phyloP scores from a whole-genome alignment of 768 basidiomycete species.

The Lactarius hengduanensis region DNA sequence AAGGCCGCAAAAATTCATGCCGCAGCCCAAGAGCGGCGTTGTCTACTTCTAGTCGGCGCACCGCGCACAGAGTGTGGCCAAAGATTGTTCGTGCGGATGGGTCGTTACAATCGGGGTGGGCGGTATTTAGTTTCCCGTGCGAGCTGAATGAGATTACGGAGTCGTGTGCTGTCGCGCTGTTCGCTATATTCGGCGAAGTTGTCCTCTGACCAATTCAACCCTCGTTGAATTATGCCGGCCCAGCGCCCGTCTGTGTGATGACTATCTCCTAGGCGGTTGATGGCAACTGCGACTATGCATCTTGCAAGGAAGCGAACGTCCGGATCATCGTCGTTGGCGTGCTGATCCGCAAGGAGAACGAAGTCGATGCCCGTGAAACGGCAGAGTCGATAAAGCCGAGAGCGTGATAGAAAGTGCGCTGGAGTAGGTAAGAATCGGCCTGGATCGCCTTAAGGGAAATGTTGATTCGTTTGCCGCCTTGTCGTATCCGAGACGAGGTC shows the following conservation, averaged over 20 bases:
- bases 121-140: neutral
- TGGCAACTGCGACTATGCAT: constrained; percentile 9
- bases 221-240: neutral
- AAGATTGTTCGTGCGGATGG: neutral
- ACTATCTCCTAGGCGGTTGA: neutral
- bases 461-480: neutral
- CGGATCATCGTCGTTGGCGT: neutral
- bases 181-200: neutral
- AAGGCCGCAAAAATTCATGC: constrained; percentile 3
- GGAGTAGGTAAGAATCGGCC: constrained; percentile 10
- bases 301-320: neutral
- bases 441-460: constrained; percentile 1
- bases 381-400: constrained; percentile 1
- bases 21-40: neutral
- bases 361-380: constrained; percentile 10
- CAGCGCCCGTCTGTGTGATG: neutral
- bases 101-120: neutral
- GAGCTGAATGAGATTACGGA: constrained; percentile 5
- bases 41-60: neutral
- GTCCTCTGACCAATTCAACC: neutral
- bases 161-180: neutral
- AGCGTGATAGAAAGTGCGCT: constrained; percentile 10
- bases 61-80: neutral
- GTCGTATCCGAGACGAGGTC: constrained; percentile 2
- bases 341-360: neutral